Base-by-base conservation (phyloP, 805 yeast genomes). In the Gaillardinia entomophila region DNA sequence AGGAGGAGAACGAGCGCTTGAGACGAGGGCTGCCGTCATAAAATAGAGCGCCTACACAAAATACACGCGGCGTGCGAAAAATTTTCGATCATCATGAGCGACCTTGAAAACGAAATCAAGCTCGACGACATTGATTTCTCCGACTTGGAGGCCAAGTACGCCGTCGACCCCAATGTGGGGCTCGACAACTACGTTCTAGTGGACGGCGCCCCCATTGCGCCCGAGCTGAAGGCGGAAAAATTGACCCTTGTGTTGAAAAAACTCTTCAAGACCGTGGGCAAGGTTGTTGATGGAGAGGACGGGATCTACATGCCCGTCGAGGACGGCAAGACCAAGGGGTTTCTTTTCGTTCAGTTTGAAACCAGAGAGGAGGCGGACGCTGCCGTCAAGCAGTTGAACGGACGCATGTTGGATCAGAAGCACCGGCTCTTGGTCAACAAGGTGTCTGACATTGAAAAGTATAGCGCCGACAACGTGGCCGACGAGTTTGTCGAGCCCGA, bases 141-240 rank as follows among this genome's bases (percentile, higher is more conserved):
- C 40, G 97, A 89, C 57, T 71, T 90, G 52, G 97, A 90, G 58
- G 78, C 72, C 36, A 69, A 85, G 60, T 87, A 73, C 58, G 60
- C 74, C 16, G 78, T 82, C 31, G 50, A 55, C 32, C 73, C 75
- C 35, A 77, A 75, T 32, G 63, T 71, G 36, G 75, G 78, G 31
- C 70, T 84, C 36, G 95, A 85, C 51, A 75, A 75, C 50, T 88
- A 77, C 53, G 77, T 90, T 36, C 84, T 90, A 19, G 82, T 87
- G 32, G 97, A 88, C 56, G 98, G 98, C 30, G 89, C 95, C 8
- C 99, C 99, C 45, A 70, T 87, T 40, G 95, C 95, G 16, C 96
- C 97, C 37, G 95, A 82, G 55, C 58, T 86, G 33, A 92, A 92
- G 63, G 84, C 79, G 32, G 84, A 87, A 35, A 77, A 84, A 37